Evolutionary conservation across 148 eudicot genomes (phyloP).

Genomic region (Cornus kousa): DNA sequence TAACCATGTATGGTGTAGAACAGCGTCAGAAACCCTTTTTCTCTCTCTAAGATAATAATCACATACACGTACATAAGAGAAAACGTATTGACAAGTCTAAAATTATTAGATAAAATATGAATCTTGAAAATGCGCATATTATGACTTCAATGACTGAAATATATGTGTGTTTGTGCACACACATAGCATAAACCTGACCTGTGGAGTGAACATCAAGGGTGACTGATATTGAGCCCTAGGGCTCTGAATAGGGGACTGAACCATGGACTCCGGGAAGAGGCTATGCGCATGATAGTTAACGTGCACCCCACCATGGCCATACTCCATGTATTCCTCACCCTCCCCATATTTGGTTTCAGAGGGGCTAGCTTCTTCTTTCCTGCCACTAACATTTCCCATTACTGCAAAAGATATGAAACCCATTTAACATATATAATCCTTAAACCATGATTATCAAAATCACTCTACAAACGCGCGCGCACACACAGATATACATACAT

Average conservation of each 20-base stretch:
- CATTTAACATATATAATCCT: slow-evolving; percentile 7
- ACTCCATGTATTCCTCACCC: slow-evolving; percentile 26
- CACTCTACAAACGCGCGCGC: background rate
- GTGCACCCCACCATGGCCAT: slow-evolving; percentile 15
- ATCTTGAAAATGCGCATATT: slow-evolving; percentile 1
- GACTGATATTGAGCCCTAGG: slow-evolving; percentile 34
- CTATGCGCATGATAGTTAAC: slow-evolving; percentile 22
- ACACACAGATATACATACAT: background rate
- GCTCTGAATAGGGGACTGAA: slow-evolving; percentile 41
- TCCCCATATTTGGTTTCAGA: slow-evolving; percentile 20
- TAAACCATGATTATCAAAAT: slow-evolving; percentile 1
- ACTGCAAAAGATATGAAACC: slow-evolving; percentile 20
- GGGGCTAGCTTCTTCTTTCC: slow-evolving; percentile 39
- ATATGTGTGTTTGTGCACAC: background rate
- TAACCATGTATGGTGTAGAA: background rate
- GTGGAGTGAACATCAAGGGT: slow-evolving; percentile 47
- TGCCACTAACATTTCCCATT: slow-evolving; percentile 68
- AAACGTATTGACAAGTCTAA: background rate
- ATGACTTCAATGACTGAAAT: background rate
- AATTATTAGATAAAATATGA: background rate
- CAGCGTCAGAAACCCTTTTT: background rate
- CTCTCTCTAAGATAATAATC: background rate
- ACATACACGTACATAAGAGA: background rate
- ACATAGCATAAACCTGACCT: slow-evolving; percentile 27
- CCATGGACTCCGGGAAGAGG: slow-evolving; percentile 30